Evolutionary conservation across 805 yeast genomes (phyloP).

Genomic region (Wilhelminamyces savonicus): DNA sequence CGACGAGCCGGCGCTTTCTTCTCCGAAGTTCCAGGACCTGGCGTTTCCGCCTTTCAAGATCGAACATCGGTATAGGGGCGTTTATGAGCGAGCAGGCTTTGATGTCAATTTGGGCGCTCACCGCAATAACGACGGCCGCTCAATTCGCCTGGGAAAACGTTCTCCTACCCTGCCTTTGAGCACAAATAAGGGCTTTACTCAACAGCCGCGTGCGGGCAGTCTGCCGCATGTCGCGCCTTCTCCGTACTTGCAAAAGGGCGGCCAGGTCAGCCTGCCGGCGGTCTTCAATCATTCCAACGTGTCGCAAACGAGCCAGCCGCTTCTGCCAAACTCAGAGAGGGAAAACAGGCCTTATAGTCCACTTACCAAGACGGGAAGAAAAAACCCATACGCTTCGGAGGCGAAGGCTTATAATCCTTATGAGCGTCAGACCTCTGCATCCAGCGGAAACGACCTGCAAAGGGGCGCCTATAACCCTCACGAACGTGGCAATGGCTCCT

Average conservation of each 20-base stretch:
- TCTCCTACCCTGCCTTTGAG: not conserved
- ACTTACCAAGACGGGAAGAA: too few species aligned
- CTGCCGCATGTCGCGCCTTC: slow-evolving; percentile 3
- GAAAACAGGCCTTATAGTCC: too few species aligned
- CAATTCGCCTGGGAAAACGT: not conserved
- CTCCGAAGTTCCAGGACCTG: slow-evolving; percentile 31
- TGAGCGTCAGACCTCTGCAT: too few species aligned
- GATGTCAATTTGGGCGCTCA: slow-evolving; percentile 32
- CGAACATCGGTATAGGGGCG: slow-evolving; percentile 56
- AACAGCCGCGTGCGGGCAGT: slow-evolving; percentile 2
- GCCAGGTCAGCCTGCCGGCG: slow-evolving; percentile 3
- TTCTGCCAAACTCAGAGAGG: too few species aligned
- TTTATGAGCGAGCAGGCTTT: slow-evolving; percentile 79
- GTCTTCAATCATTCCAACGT: too few species aligned
- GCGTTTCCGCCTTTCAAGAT: slow-evolving; percentile 71
- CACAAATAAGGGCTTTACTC: not conserved
- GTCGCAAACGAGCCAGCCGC: too few species aligned
- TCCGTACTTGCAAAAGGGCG: slow-evolving; percentile 1
- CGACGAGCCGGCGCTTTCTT: slow-evolving; percentile 8
- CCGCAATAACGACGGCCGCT: not conserved
- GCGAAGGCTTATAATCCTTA: too few species aligned
- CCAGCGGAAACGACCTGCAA: too few species aligned
- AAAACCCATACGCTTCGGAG: too few species aligned
- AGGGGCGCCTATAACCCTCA: too few species aligned
- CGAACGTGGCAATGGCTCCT: too few species aligned